These are phyloP conservation scores for Leptodermis oblonga DNA, from an alignment of 257 asterid genomes.

Conservation along the genomic window DNA sequence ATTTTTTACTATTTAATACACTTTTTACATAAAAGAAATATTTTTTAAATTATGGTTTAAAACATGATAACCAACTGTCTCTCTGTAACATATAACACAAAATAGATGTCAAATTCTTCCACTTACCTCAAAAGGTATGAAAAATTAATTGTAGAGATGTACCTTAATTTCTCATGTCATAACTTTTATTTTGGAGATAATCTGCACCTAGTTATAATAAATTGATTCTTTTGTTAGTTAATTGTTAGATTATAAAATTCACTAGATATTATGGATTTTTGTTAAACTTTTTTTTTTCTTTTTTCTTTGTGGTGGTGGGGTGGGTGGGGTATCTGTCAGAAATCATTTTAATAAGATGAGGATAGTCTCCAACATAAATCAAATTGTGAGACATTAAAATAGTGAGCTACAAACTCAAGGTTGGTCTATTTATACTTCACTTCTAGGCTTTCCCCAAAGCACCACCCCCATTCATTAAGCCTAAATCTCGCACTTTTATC, in stretches of 20 bases:
- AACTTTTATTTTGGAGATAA: too few relatives aligned
- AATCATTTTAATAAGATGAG: not conserved
- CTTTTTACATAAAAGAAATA: too few relatives aligned
- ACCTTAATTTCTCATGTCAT: too few relatives aligned
- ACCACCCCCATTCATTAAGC: not conserved
- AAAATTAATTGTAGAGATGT: too few relatives aligned
- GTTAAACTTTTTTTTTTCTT: not conserved
- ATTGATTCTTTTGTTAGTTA: not conserved
- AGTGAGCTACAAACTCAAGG: not conserved
- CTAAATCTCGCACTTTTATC: constrained; percentile 1
- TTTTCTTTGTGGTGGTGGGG: not conserved
- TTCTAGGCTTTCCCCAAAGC: not conserved
- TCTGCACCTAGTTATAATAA: too few relatives aligned
- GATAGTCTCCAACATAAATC: not conserved
- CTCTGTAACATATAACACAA: too few relatives aligned
- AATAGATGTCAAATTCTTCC: too few relatives aligned
- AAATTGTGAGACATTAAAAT: constrained; percentile 3
- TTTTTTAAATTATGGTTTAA: too few relatives aligned
- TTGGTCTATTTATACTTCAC: constrained; percentile 22
- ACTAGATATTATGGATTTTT: not conserved
- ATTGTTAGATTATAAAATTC: not conserved
- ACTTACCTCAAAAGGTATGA: too few relatives aligned
- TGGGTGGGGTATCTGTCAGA: not conserved
- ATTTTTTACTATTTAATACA: too few relatives aligned
- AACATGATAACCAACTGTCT: too few relatives aligned